Base-by-base conservation (phyloP, 495 filamentous ascomycete species). In the Talaromyces proteolyticus region DNA sequence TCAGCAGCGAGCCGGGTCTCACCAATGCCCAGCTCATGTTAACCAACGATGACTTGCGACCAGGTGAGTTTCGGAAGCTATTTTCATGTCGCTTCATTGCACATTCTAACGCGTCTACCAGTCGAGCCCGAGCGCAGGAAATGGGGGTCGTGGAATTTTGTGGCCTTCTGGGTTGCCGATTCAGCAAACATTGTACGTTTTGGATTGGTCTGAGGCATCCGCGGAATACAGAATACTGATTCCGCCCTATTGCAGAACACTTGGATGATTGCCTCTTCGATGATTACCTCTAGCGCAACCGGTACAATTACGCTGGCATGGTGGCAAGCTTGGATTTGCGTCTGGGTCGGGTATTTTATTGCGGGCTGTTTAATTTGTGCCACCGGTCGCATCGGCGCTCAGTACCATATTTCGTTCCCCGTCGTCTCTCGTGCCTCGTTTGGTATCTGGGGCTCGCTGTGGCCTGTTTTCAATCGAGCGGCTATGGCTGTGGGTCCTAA, bases 321-420 rank as follows among this genome's bases (percentile, higher is more conserved):
- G 91, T 96, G 91, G 91, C 90, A 96, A 66, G 82, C 88, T 2
- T 96, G 91, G 91, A 71, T 96, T 11, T 93, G 89, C 62, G 82
- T 85, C 37, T 90, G 86, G 87, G 72, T 89, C 20, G 91, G 91
- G 44, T 95, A 95, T 60, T 74, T 81, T 37, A 83, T 95, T 53
- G 79, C 89, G 0, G 88, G 77, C 17, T 68, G 57, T 54, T 93
- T 95, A 65, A 80, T 95, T 52, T 84, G 78, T 57, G 44, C 82
- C 57, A 91, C 87, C 16, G 90, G 89, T 61, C 85, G 88, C 44
- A 93, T 95, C 54, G 89, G 89, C 47, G 87, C 90, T n/a, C 85
- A 81, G 23, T 95, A 95, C 68, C 86, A 91, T 66, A 88, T 93
- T 42, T 87, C 87, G 3, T 95, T 93, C 63, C 90, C 90, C 3